Percentiles rank a stretch among this genome's conserved stretches.
These are phyloP conservation scores for Diaporthe helianthi DNA, from an alignment of 2,329 filamentous ascomycete species.

Conservation along the genomic window DNA sequence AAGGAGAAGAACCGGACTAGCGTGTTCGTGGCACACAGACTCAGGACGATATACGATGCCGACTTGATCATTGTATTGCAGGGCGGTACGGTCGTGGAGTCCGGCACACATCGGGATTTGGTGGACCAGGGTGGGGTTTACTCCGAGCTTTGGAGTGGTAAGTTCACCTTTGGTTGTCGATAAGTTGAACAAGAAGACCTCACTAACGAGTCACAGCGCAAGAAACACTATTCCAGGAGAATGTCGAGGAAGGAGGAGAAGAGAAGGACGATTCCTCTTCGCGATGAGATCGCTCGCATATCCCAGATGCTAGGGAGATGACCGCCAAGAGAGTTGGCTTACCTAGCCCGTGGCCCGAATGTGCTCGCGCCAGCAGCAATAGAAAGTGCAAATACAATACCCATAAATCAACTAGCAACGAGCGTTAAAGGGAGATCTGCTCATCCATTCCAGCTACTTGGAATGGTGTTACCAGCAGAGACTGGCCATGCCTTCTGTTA, in stretches of 20 bases:
- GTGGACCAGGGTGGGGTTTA: constrained; percentile 83
- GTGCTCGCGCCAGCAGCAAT: background rate
- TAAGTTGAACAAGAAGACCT: background rate
- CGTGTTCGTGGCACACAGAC: constrained; percentile 90
- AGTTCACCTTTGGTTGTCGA: constrained; percentile 45
- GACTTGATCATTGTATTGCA: constrained; percentile 92
- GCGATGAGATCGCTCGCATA: constrained; percentile 51
- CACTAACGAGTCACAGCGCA: constrained; percentile 56
- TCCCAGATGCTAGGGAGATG: no score
- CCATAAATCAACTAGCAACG: background rate
- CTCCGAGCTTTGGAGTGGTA: constrained; percentile 88
- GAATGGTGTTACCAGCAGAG: background rate
- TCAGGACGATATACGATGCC: constrained; percentile 92
- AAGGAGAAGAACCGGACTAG: constrained; percentile 89
- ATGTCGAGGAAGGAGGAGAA: constrained; percentile 51
- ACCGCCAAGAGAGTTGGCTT: background rate
- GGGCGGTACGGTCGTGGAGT: constrained; percentile 84
- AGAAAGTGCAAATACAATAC: constrained; percentile 12
- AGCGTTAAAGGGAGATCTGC: no score
- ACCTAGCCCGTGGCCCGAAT: background rate
- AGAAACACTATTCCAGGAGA: constrained; percentile 63
- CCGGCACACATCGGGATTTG: constrained; percentile 84
- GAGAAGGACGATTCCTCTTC: constrained; percentile 57
- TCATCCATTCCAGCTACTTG: no score
- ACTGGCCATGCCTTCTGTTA: background rate